phyloP scores from a whole-genome alignment of 2,329 filamentous ascomycete genomes.

The Colletotrichum falcatum region DNA sequence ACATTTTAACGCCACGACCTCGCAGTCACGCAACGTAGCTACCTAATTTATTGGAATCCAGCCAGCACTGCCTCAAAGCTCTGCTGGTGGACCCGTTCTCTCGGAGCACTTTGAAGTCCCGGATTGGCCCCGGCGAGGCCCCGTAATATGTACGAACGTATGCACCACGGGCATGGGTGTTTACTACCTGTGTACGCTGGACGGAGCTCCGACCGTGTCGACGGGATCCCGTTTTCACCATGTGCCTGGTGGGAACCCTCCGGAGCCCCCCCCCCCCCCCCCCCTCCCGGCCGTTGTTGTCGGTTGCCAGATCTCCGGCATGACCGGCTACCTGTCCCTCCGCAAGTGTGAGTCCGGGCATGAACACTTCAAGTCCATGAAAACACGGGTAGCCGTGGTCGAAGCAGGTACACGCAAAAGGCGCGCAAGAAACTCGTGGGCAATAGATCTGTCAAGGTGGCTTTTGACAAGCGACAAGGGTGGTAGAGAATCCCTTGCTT shows the following conservation, averaged over 20 bases:
- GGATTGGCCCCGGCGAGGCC: constrained; percentile 35
- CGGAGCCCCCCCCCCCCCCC: too few relatives aligned
- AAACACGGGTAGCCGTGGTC: background rate
- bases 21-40: background rate
- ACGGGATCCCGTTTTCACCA: constrained; percentile 18
- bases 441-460: background rate
- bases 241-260: background rate
- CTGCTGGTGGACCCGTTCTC: background rate
- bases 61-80: constrained; percentile 23
- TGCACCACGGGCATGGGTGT: constrained; percentile 10
- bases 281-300: background rate
- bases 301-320: background rate
- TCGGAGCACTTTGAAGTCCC: constrained; percentile 17
- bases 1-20: background rate
- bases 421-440: background rate
- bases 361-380: too few relatives aligned
- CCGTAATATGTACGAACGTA: background rate
- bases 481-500: background rate
- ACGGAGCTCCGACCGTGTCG: constrained; percentile 21
- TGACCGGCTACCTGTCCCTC: background rate
- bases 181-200: background rate
- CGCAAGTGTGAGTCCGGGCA: background rate
- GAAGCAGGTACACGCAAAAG: background rate
- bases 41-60: background rate
- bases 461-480: background rate